Evolutionary conservation across 306 rosid genomes (phyloP).

Genomic region (Trifolium fragiferum): DNA sequence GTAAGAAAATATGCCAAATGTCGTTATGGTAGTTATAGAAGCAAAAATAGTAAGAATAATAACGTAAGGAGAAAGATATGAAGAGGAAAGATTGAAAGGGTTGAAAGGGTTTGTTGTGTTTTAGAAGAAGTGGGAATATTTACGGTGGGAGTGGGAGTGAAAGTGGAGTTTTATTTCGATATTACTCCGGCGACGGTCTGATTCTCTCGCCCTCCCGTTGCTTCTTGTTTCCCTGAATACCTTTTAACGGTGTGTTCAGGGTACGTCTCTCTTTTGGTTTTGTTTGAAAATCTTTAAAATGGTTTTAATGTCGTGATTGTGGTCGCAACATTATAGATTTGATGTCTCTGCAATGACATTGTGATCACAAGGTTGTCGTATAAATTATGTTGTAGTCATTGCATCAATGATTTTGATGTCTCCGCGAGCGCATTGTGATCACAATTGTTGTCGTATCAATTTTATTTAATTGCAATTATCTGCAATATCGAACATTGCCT

Average conservation of each 20-base stretch:
- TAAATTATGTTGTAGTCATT: too few relatives aligned
- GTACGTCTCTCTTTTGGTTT: slow-evolving; percentile 34
- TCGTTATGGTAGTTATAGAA: neutral
- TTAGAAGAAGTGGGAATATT: slow-evolving; percentile 32
- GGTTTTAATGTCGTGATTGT: neutral
- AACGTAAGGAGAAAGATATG: neutral
- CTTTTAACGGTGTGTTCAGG: slow-evolving; percentile 83
- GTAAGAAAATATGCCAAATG: slow-evolving; percentile 38
- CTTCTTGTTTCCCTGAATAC: slow-evolving; percentile 88
- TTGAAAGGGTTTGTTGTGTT: slow-evolving; percentile 35
- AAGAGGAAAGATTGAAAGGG: neutral
- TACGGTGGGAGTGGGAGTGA: slow-evolving; percentile 56
- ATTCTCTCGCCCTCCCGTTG: slow-evolving; percentile 84
- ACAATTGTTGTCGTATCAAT: neutral
- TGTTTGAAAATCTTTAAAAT: neutral
- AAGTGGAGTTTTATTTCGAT: slow-evolving; percentile 54
- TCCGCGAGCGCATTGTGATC: neutral
- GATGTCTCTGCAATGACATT: neutral
- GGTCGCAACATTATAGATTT: neutral
- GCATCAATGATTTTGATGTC: too few relatives aligned
- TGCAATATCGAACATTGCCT: too few relatives aligned
- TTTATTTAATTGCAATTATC: too few relatives aligned
- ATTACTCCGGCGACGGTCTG: slow-evolving; percentile 56
- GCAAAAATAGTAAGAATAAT: slow-evolving; percentile 45
- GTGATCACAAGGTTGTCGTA: too few relatives aligned